Percentiles rank a stretch among this genome's conserved stretches.
Evolutionary conservation across 2,329 filamentous ascomycete species (phyloP).

Genomic region (Immersiporthe knoxdaviesiana): DNA sequence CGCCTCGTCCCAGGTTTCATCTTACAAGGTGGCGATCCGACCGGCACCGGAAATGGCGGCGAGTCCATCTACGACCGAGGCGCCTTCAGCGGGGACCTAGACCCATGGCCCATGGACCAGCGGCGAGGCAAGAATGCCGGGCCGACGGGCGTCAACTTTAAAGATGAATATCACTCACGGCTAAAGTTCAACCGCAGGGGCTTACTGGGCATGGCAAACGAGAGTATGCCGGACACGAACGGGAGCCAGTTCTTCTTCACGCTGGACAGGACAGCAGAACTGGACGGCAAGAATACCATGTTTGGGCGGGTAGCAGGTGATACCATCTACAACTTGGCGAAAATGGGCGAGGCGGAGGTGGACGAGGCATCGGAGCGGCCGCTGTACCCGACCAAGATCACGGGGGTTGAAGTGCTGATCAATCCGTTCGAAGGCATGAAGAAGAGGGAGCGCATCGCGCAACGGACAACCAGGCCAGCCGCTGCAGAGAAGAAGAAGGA

Average conservation of each 20-base stretch:
- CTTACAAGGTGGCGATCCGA: slow-evolving; percentile 92
- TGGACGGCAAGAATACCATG: slow-evolving; percentile 88
- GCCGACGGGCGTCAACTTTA: slow-evolving; percentile 62
- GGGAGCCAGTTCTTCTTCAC: slow-evolving; percentile 98
- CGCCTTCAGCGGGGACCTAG: slow-evolving; percentile 71
- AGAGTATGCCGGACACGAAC: slow-evolving; percentile 76
- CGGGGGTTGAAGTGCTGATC: slow-evolving; percentile 72
- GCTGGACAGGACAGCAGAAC: slow-evolving; percentile 78
- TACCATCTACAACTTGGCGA: slow-evolving; percentile 93
- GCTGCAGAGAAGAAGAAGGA: slow-evolving; percentile 56
- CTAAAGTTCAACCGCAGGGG: slow-evolving; percentile 92
- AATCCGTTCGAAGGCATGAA: slow-evolving; percentile 85
- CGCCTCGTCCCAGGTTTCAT: slow-evolving; percentile 91
- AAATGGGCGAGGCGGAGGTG: slow-evolving; percentile 87
- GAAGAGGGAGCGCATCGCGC: slow-evolving; percentile 64
- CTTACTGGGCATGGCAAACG: slow-evolving; percentile 94
- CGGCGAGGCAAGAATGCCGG: slow-evolving; percentile 65
- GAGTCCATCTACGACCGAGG: slow-evolving; percentile 91
- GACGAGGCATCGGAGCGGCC: slow-evolving; percentile 80
- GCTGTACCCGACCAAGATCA: slow-evolving; percentile 82
- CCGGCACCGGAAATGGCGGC: slow-evolving; percentile 87
- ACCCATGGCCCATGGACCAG: slow-evolving; percentile 72
- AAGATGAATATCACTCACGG: slow-evolving; percentile 88
- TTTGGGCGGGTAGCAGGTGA: slow-evolving; percentile 92
- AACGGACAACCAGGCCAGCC: slow-evolving; percentile 49